These are phyloP conservation scores for maize (Zea mays) DNA, from an alignment of 176 grass and related monocot genomes.

Conservation along the genomic window Zm-B73-REFERENCE-NAM-5.0 NC_050100.1:166109001-166109500, in stretches of 20 bases:
- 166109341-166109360: too few relatives aligned
- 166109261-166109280: neutral
- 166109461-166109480: constrained; percentile 8
- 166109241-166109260: constrained; percentile 12
- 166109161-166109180: constrained; percentile 36
- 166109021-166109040: constrained; percentile 36
- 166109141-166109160: neutral
- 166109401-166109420: constrained; percentile 5
- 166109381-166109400: neutral
- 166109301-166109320: neutral
- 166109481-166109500: neutral
- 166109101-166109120: neutral
- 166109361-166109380: constrained; percentile 20
- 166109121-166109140: constrained; percentile 27
- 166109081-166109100: constrained; percentile 10
- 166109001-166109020: constrained; percentile 1
- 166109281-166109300: neutral
- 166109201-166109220: constrained; percentile 22
- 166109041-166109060: constrained; percentile 18
- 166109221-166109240: neutral
- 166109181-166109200: constrained; percentile 15
- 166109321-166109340: neutral
- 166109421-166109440: constrained; percentile 38
- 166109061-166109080: neutral
- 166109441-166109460: constrained; percentile 30